phyloP scores from a whole-genome alignment of 306 rosid genomes.

The Rosa lucieae region DNA sequence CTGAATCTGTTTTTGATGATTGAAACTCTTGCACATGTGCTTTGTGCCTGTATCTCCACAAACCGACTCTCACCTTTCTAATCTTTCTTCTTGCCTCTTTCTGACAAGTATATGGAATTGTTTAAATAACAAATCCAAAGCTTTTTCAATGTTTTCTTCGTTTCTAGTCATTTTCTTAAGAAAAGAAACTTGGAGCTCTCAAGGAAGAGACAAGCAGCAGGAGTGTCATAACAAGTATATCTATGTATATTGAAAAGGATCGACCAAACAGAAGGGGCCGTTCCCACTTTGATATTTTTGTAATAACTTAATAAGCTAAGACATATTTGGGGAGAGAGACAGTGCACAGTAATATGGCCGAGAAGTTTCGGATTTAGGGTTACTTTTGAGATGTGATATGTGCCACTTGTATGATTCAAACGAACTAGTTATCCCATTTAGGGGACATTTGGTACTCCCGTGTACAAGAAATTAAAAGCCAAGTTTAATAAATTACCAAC shows the following conservation, averaged over 20 bases:
- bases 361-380: constrained; percentile 26
- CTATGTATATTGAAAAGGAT: constrained; percentile 31
- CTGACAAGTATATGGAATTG: constrained; percentile 20
- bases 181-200: constrained; percentile 16
- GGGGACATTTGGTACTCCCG: constrained; percentile 37
- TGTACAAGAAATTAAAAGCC: constrained; percentile 26
- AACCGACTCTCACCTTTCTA: constrained; percentile 21
- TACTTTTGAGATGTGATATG: constrained; percentile 39
- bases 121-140: constrained; percentile 29
- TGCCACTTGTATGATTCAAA: constrained; percentile 10
- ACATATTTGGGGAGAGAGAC: constrained; percentile 5
- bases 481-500: not conserved
- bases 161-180: constrained; percentile 37
- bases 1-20: constrained; percentile 6
- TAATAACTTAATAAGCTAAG: not conserved
- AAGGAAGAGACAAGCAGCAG: constrained; percentile 33
- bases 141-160: constrained; percentile 29
- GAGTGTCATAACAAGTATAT: not conserved
- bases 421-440: constrained; percentile 30
- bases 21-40: constrained; percentile 9
- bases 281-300: constrained; percentile 25
- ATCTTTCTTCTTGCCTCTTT: constrained; percentile 21
- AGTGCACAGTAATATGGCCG: constrained; percentile 19
- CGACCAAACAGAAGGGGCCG: constrained; percentile 23
- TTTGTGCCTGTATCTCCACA: constrained; percentile 23